Evolutionary conservation across 2,329 filamentous ascomycete genomes (phyloP).

Genomic region (Nemania sp.): DNA sequence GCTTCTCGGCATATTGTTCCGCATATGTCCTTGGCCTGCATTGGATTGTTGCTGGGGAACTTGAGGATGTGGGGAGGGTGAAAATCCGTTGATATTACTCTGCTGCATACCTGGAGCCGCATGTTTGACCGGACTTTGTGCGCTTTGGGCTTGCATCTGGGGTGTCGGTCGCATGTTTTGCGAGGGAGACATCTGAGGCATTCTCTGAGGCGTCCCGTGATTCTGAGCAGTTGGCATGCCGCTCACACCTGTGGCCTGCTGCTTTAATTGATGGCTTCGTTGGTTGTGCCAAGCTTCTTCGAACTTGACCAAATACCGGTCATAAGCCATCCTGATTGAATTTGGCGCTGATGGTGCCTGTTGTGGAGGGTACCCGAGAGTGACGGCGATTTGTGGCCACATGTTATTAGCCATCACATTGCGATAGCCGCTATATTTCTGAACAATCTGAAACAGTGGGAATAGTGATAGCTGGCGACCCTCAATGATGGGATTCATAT

Average conservation of each 20-base stretch:
- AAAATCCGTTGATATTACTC: constrained; percentile 53
- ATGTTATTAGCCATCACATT: constrained; percentile 68
- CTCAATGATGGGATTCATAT: constrained; percentile 72
- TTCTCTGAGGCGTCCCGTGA: constrained; percentile 49
- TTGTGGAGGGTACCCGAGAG: constrained; percentile 62
- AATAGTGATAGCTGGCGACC: constrained; percentile 76
- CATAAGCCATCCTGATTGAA: constrained; percentile 74
- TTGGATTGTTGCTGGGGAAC: constrained; percentile 50
- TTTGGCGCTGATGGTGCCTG: constrained; percentile 68
- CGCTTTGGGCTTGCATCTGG: constrained; percentile 47
- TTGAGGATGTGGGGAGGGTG: constrained; percentile 47
- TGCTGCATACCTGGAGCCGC: constrained; percentile 52
- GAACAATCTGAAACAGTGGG: constrained; percentile 75
- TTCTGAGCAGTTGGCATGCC: constrained; percentile 40
- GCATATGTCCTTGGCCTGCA: constrained; percentile 49
- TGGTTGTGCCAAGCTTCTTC: constrained; percentile 68
- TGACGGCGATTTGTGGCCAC: constrained; percentile 74
- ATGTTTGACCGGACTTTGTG: constrained; percentile 51
- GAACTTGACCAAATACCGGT: constrained; percentile 74
- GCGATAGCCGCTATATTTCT: constrained; percentile 77
- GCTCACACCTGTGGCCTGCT: constrained; percentile 45
- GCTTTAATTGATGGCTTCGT: constrained; percentile 55
- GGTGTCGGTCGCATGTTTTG: constrained; percentile 46
- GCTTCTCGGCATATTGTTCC: constrained; percentile 56
- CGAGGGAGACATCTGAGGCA: constrained; percentile 47